Evolutionary conservation across 257 asterid genomes (phyloP), one percentile per base, ranked within the genome.

Genomic region (Penstemon eatonii): DNA sequence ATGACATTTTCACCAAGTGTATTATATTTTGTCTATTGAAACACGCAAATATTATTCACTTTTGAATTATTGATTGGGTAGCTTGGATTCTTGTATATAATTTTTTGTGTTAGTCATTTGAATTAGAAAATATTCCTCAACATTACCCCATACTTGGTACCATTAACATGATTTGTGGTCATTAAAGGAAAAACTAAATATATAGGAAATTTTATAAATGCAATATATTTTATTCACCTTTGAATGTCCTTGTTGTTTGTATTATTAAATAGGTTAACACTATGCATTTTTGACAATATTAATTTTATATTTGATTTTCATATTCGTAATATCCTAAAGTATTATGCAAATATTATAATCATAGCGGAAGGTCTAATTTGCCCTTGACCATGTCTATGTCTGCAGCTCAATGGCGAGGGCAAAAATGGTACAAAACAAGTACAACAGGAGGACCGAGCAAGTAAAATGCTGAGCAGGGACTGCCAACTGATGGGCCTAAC

Each of bases 401-500:
- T 60, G 61, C 83, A 93, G 98, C 73, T 93, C 4, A 93, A 88
- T 12, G 83, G 75, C 0, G 85, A 79, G 76, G 89, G 86, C 60
- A 90, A 83, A 83, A 90, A 90, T 81, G 84, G 94, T 72, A 90
- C 84, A 2, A 75, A 72, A 18, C 68, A 33, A 3, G 62, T 40
- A 6, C 71, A 45, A 7, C 56, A 37, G 0, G 82, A 63, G n/a
- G 96, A 84, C 65, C 84, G 99, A 1, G 83, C 83, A 7, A 87
- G 84, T 43, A 84, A 82, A 64, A 94, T 94, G 96, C 60, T 91
- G 77, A 81, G 73, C 46, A 50, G 91, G 57, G 99, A 94, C 65
- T 94, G 97, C 83, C 92, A 91, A 79, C 84, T 94, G 39, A 90
- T 94, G 97, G 99, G 99, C 72, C 86, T 94, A 84, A 94, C 99